Base-by-base conservation (phyloP, 192 early-diverging fungal genomes). In the Backusella luteola region DNA sequence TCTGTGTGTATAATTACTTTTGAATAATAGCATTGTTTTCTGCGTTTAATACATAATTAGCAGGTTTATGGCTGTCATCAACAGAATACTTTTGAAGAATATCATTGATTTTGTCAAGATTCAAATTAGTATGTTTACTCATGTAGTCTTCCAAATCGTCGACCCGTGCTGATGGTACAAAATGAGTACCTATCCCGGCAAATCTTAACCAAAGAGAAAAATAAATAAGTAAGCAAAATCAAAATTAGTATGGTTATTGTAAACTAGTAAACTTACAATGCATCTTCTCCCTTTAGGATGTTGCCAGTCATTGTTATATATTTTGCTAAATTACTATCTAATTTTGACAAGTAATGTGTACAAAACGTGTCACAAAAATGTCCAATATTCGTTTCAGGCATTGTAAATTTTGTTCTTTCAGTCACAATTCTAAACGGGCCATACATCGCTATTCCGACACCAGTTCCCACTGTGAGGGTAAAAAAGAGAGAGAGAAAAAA, bases 181-280 rank as follows among this genome's bases (percentile, higher is more conserved):
- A 98, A 83, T 99, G 97, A 39, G 98, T 97, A 34, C 94, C 98
- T 81, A 99, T 92, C 29, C 98, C 97, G 12, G 98, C 90, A 73
- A 92, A 84, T 52, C 90, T 93, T 82, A 19, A 12, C 5, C 5
- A 5, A 29, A 73, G 1, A 44, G 29, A 17, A 32, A 6, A 44
- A 19, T 74, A 66, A 26, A 35, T 29, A 67, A 34, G 14, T 21
- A 34, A 15, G 14, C 17, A 34, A 15, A 67, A 32, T 34, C 1
- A 49, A 49, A n/a, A 44, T 14, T 19, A 6, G 6, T 6, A 44
- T 14, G 4, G 42, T 0, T 44, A 44, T 17, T 17, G 4, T 17
- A 32, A 7, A 26, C 52, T 42, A 46, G 19, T n/a, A 35, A 26
- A 79, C 89, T 77, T 84, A 96, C 86, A 97, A 84, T 34, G 94